phyloP scores from a whole-genome alignment of 1,139 yeast genomes.

The Pichia sp. region DNA sequence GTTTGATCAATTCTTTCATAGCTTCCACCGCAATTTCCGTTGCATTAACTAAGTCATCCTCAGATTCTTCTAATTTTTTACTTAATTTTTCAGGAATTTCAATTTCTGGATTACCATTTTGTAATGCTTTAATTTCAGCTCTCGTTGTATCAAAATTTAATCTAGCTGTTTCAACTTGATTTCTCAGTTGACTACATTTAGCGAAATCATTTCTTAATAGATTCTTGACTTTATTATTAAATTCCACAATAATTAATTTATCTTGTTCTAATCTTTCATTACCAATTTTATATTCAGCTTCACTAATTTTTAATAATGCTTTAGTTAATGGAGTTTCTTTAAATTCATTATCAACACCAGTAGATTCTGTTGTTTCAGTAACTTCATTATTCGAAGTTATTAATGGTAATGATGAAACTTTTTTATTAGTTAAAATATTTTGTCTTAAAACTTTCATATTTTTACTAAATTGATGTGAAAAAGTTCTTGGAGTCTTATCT shows the following conservation, averaged over 20 bases:
- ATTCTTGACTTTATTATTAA: slow-evolving; percentile 48
- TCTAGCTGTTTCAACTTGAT: slow-evolving; percentile 63
- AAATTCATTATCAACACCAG: slow-evolving; percentile 20
- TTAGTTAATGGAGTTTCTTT: slow-evolving; percentile 37
- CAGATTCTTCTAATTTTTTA: slow-evolving; percentile 55
- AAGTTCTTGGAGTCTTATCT: slow-evolving; percentile 39
- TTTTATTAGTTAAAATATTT: slow-evolving; percentile 27
- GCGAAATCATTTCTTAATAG: slow-evolving; percentile 53
- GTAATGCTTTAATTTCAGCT: slow-evolving; percentile 39
- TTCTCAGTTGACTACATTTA: slow-evolving; percentile 55
- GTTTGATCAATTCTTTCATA: slow-evolving; percentile 66
- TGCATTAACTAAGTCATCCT: slow-evolving; percentile 73
- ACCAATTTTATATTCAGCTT: slow-evolving; percentile 55
- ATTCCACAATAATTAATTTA: slow-evolving; percentile 46
- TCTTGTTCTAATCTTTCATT: slow-evolving; percentile 62
- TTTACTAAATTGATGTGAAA: slow-evolving; percentile 45
- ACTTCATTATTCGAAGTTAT: not conserved
- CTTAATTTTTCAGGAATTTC: slow-evolving; percentile 39
- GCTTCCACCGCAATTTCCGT: slow-evolving; percentile 70
- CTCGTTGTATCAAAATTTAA: slow-evolving; percentile 65
- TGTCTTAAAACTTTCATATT: slow-evolving; percentile 37
- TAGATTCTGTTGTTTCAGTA: slow-evolving; percentile 18
- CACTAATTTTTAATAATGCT: slow-evolving; percentile 50
- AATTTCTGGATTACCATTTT: slow-evolving; percentile 28
- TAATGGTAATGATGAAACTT: slow-evolving; percentile 10